Conservation (phyloP, 2,329 filamentous ascomycete species). For the Diaporthe vexans region DNA sequence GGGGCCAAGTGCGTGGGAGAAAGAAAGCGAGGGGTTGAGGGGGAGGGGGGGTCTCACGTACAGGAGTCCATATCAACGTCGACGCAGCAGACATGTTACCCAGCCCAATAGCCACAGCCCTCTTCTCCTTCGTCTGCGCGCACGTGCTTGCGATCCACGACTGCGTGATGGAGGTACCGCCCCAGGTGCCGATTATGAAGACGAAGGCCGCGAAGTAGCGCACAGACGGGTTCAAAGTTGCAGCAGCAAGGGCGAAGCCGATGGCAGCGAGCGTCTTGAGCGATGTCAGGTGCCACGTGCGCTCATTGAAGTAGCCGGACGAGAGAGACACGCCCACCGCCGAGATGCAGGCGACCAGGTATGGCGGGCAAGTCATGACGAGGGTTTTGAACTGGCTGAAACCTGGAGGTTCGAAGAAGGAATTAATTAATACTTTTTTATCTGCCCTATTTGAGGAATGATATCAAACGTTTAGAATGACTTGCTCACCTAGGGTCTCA, state of each 20-base stretch:
- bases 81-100: background rate
- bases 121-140: conserved; percentile 63
- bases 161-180: conserved; percentile 59
- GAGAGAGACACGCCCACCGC: conserved; percentile 54
- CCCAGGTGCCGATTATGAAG: conserved; percentile 55
- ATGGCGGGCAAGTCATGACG: conserved; percentile 62
- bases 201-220: conserved; percentile 53
- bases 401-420: conserved; percentile 40
- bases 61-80: conserved; percentile 29
- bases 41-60: background rate
- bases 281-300: conserved; percentile 61
- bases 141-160: conserved; percentile 58
- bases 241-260: conserved; percentile 52
- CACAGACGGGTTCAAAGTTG: conserved; percentile 47
- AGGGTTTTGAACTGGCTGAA: conserved; percentile 60
- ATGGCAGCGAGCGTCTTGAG: conserved; percentile 56
- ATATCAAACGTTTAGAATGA: too few relatives aligned
- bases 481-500: conserved; percentile 49
- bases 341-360: conserved; percentile 56
- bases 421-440: background rate
- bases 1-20: background rate
- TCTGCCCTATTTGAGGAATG: background rate
- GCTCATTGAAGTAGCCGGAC: conserved; percentile 61
- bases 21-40: background rate
- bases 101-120: conserved; percentile 56